These are phyloP conservation scores for Colletotrichum tabaci DNA, from an alignment of 2,329 filamentous ascomycete genomes.

Conservation along the genomic window DNA sequence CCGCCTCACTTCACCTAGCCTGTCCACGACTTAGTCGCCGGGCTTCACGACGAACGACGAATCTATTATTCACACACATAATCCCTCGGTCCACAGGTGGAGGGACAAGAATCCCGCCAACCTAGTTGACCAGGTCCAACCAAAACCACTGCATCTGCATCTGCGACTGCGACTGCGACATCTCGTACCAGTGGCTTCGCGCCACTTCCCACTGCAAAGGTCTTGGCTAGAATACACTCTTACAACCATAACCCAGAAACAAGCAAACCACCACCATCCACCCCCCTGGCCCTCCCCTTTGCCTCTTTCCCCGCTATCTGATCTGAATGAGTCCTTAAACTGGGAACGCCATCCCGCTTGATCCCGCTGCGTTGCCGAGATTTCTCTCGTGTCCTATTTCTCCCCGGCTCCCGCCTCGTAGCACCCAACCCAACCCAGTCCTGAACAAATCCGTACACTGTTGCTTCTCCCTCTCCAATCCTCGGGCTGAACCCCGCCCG, in stretches of 20 bases:
- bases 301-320: neutral
- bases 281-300: neutral
- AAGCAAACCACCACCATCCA: neutral
- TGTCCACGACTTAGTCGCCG: neutral
- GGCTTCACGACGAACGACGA: neutral
- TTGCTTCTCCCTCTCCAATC: neutral
- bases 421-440: no score
- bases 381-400: neutral
- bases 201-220: neutral
- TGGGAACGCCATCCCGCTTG: conserved; percentile 1
- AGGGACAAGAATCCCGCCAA: neutral
- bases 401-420: neutral
- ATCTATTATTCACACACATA: neutral
- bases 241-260: conserved; percentile 11
- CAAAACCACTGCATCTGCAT: neutral
- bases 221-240: conserved; percentile 3
- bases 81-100: neutral
- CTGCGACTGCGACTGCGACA: neutral
- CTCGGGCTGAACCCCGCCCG: neutral
- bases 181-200: neutral
- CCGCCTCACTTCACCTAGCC: no score
- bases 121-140: no score
- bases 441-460: neutral
- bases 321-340: neutral
- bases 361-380: conserved; percentile 6